These are phyloP conservation scores for Xylariaceae sp. DNA, from an alignment of 2,329 filamentous ascomycete genomes.

Conservation along the genomic window DNA sequence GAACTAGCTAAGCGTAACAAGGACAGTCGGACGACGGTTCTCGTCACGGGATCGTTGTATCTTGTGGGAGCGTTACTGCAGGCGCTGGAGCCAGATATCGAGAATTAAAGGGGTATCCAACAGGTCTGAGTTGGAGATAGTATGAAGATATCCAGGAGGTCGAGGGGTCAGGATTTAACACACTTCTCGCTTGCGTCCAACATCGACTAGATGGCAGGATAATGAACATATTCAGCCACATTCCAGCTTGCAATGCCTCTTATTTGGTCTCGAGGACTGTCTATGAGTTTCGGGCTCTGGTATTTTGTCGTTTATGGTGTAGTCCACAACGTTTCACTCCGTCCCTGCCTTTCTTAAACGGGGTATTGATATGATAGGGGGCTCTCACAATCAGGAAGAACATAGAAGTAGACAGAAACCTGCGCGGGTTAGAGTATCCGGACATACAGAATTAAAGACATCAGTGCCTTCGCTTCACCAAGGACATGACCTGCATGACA, in stretches of 20 bases:
- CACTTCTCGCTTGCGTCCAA: background rate
- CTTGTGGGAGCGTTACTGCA: conserved; percentile 74
- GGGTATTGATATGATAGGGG: too few relatives aligned
- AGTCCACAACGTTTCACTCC: too few relatives aligned
- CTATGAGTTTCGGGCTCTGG: too few relatives aligned
- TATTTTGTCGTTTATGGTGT: too few relatives aligned
- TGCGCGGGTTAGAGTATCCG: too few relatives aligned
- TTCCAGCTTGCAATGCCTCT: background rate
- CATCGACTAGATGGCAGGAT: background rate
- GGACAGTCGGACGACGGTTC: conserved; percentile 46
- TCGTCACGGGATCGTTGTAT: conserved; percentile 81
- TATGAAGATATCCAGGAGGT: too few relatives aligned
- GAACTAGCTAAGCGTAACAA: conserved; percentile 25
- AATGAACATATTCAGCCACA: background rate
- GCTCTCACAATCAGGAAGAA: too few relatives aligned
- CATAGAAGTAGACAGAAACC: too few relatives aligned
- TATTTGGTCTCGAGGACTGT: too few relatives aligned
- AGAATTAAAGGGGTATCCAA: conserved; percentile 26
- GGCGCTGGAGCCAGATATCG: conserved; percentile 52
- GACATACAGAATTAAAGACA: too few relatives aligned
- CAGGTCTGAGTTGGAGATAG: background rate
- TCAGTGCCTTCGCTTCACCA: too few relatives aligned
- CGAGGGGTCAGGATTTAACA: background rate
- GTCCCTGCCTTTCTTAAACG: too few relatives aligned
- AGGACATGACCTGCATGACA: background rate